These are phyloP conservation scores for Cinnamomum micranthum DNA, from an alignment of 164 flowering plant species.

Conservation along the genomic window DNA sequence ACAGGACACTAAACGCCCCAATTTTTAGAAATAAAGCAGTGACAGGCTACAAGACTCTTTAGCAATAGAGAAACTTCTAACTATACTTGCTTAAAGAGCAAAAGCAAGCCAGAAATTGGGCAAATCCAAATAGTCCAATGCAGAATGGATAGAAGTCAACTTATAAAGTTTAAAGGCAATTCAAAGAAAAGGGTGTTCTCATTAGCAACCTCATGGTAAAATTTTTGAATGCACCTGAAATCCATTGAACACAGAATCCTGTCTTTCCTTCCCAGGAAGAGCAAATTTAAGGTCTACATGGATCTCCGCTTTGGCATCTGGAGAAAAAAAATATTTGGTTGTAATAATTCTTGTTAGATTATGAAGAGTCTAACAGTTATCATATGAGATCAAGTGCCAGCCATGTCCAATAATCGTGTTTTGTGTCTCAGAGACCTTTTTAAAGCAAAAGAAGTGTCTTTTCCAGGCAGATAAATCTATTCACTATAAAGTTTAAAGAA, in stretches of 20 bases:
- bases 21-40: background rate
- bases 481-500: background rate
- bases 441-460: too few relatives aligned
- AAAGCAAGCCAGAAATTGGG: background rate
- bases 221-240: conserved; percentile 56
- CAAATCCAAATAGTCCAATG: background rate
- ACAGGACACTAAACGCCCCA: background rate
- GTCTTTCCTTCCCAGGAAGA: conserved; percentile 96
- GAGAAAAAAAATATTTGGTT: conserved; percentile 10
- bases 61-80: background rate
- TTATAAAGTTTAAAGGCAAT: background rate
- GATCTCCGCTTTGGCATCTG: conserved; percentile 57
- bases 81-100: background rate
- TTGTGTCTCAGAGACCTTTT: too few relatives aligned
- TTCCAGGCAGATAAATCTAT: background rate
- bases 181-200: background rate
- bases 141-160: background rate
- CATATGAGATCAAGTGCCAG: background rate
- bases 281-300: conserved; percentile 74
- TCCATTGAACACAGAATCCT: conserved; percentile 96
- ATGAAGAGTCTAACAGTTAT: background rate
- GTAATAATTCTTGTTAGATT: background rate
- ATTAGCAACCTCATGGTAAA: conserved; percentile 14
- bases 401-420: background rate
- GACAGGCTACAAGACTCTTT: background rate